phyloP scores from a whole-genome alignment of 148 eudicot species.

The Arbutus unedo region DNA sequence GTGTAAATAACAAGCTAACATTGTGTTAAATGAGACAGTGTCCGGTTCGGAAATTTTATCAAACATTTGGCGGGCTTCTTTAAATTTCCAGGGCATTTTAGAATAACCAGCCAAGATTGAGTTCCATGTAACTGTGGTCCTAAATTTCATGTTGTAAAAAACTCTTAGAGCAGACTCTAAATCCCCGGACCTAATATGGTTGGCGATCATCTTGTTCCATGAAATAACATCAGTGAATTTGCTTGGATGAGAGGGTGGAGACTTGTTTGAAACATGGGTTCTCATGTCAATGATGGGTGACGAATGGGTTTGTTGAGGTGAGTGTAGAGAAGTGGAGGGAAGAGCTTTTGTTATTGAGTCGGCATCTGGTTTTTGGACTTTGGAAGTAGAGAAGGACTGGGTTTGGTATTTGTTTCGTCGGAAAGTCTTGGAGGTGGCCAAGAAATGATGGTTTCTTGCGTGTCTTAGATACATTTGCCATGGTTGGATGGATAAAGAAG shows the following conservation, averaged over 20 bases:
- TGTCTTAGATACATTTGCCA: slow-evolving; percentile 22
- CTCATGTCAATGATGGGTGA: slow-evolving; percentile 22
- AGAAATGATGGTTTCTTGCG: neutral
- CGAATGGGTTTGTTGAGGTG: slow-evolving; percentile 16
- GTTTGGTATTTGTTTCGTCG: slow-evolving; percentile 5
- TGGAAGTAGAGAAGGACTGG: slow-evolving; percentile 15
- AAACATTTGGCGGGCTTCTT: slow-evolving; percentile 61
- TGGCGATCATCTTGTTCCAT: slow-evolving; percentile 53
- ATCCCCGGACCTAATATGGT: slow-evolving; percentile 43
- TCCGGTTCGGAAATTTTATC: slow-evolving; percentile 75
- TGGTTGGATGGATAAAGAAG: neutral
- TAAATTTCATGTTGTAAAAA: slow-evolving; percentile 46
- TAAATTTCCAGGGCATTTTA: slow-evolving; percentile 37
- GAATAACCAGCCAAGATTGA: slow-evolving; percentile 60
- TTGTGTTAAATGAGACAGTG: slow-evolving; percentile 53
- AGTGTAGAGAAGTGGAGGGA: slow-evolving; percentile 1
- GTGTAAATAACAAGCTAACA: slow-evolving; percentile 61
- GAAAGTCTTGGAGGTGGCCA: neutral
- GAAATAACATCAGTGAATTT: slow-evolving; percentile 25
- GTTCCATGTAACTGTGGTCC: slow-evolving; percentile 60
- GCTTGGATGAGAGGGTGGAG: neutral
- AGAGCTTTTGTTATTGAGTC: slow-evolving; percentile 10
- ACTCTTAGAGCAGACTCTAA: slow-evolving; percentile 56
- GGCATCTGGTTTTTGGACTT: slow-evolving; percentile 20
- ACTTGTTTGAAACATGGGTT: slow-evolving; percentile 1